phyloP scores from a whole-genome alignment of 768 basidiomycete genomes.

The Agrocybe praecox region DNA sequence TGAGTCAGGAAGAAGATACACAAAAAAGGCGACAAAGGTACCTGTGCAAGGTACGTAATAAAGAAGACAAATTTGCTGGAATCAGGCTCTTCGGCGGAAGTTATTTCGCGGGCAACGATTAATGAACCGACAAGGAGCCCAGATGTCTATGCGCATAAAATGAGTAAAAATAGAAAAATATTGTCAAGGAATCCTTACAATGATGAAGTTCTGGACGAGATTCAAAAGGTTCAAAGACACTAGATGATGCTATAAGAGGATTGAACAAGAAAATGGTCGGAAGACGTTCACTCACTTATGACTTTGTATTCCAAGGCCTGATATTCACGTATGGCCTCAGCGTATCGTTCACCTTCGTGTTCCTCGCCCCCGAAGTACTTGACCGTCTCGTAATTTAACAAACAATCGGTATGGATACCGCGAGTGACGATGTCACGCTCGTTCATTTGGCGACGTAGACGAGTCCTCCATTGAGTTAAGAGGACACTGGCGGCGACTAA shows the following conservation, averaged over 20 bases:
- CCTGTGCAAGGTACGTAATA: constrained; percentile 81
- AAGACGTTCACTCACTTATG: constrained; percentile 48
- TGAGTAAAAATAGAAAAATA: background rate
- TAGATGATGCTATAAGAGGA: constrained; percentile 22
- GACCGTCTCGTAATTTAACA: constrained; percentile 84
- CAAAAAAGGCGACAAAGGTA: constrained; percentile 20
- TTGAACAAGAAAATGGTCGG: constrained; percentile 2
- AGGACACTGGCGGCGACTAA: constrained; percentile 57
- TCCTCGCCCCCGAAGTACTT: constrained; percentile 90
- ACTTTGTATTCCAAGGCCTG: constrained; percentile 77
- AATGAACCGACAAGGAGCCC: constrained; percentile 83
- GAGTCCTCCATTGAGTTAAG: constrained; percentile 74
- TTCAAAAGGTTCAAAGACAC: constrained; percentile 77
- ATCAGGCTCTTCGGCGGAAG: constrained; percentile 43
- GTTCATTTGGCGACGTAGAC: constrained; percentile 77
- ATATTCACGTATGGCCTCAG: constrained; percentile 70
- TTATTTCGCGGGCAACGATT: constrained; percentile 75
- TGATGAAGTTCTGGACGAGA: constrained; percentile 80
- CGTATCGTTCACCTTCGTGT: constrained; percentile 74
- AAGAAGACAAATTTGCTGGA: constrained; percentile 76
- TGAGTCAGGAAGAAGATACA: background rate
- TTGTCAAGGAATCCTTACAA: constrained; percentile 44
- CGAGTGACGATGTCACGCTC: constrained; percentile 83
- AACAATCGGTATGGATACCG: constrained; percentile 80
- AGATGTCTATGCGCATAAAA: constrained; percentile 63